Percentiles rank a stretch among this genome's conserved stretches.
Evolutionary conservation across 306 rosid genomes (phyloP).

Genomic region (Cucumis cinereus): DNA sequence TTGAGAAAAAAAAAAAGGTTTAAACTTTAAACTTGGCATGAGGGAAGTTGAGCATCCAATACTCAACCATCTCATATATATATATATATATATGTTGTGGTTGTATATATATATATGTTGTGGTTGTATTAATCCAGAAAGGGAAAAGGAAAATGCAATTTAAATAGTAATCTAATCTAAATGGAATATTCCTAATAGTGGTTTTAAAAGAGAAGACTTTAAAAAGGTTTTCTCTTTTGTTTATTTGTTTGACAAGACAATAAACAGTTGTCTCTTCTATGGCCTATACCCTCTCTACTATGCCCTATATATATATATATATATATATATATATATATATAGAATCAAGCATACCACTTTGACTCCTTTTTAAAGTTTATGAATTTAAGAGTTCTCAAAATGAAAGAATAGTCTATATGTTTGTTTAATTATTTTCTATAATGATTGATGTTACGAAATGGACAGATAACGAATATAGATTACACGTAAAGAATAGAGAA

Average conservation of each 20-base stretch:
- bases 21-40: neutral
- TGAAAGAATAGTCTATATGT: neutral
- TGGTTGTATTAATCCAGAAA: neutral
- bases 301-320: too few relatives aligned
- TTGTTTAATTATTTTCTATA: neutral
- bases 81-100: too few relatives aligned
- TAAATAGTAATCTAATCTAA: constrained; percentile 2
- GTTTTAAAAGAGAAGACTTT: constrained; percentile 1
- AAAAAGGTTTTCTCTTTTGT: neutral
- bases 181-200: constrained; percentile 6
- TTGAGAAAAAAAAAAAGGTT: neutral
- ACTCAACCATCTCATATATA: neutral
- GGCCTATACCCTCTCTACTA: neutral
- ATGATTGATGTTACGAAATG: too few relatives aligned
- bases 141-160: neutral
- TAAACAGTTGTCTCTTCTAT: neutral
- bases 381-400: neutral
- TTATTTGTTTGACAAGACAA: neutral
- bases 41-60: neutral
- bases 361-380: neutral
- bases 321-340: neutral
- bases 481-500: too few relatives aligned
- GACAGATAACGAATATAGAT: too few relatives aligned
- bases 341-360: neutral
- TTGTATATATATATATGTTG: too few relatives aligned